Evolutionary conservation across 306 rosid genomes (phyloP), one percentile per base, ranked within the genome.

Genomic region (Cicer chorassanicum): DNA sequence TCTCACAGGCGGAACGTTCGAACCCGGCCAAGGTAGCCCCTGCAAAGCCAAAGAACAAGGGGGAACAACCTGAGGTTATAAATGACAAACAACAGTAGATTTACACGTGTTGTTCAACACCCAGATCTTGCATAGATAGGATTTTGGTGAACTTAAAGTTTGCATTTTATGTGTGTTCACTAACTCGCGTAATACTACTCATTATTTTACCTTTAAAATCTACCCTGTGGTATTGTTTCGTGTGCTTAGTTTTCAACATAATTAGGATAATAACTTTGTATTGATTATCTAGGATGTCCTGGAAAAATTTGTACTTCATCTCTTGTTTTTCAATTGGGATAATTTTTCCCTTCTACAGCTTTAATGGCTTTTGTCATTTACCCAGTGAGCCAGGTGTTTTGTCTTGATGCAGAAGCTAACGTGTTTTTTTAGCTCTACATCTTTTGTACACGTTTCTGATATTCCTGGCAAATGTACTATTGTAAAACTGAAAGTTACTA

Each of bases 1-100:
- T 89, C 90, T 88, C 99, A 14, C 96, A 92, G 85, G 71, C 99
- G 0, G 99, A 94, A 82, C 96, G 80, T 54, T 91, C 99, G 6
- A 85, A 89, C 50, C 93, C 95, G 0, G 92, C 96, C 65, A 88
- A 86, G 80, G 88, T 90, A 19, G 82, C 83, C 71, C 89, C 95
- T 0, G 76, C 81, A 8, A 86, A 85, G 82, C 78, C 83, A 64
- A 87, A 64, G 68, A 84, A 54, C 54, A 61, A 70, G 40, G 85
- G 60, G 53, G 81, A 73, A 70, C 73, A 80, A 65, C 41, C 75
- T 8, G 86, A 69, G 62, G 73, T 61, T 55, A 84, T 13, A 64
- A 42, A 64, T 73, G 84, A 77, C 70, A 89, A 89, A 82, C 85
- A 84, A 53, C 72, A 86, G 18, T 91, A 88, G 86, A 24, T 39